Evolutionary conservation across 441 rosid genomes (phyloP), one percentile per base, ranked within the genome.

Genomic region (Kokia cookei): DNA sequence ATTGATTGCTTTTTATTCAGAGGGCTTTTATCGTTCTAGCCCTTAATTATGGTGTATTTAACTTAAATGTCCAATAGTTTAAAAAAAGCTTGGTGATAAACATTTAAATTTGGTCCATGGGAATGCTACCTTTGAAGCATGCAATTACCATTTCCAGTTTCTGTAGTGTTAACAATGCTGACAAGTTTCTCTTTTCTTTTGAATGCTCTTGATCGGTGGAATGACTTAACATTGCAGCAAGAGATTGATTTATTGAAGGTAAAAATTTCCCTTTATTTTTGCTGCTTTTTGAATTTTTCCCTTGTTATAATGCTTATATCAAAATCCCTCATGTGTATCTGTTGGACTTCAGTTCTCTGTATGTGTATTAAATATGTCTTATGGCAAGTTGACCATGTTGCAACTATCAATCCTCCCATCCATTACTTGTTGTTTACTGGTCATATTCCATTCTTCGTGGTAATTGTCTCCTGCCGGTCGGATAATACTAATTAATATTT

Each of bases 181-280:
- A 88, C 79, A 40, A 53, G 61, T 72, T 86, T 26, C 48, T 81
- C 5, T 79, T 79, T 82, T 78, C 75, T 75, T 72, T 78, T 77
- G 71, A 75, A 53, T 86, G 53, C 64, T 59, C 77, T 74, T 81
- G 65, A 67, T 77, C 47, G 67, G 76, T 66, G 84, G 89, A 77
- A 61, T 72, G 65, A 27, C 24, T 3, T 26, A 59, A 59, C 76
- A 58, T 73, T 82, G 79, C 93, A 96, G 99, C 99, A 91, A 96
- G 99, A 96, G 85, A 96, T 96, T 80, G 99, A 96, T 85, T 81
- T 96, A 76, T 80, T 96, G 80, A 96, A 96, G 99, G 99, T 96
- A 87, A 51, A 53, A 75, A 32, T 37, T 37, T 48, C 6, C 48
- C 19, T 17, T 19, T 12, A 26, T 27, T 59, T 24, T 59, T 59